Conservation (phyloP, 148 eudicot genomes). For the Selenicereus undatus region DNA sequence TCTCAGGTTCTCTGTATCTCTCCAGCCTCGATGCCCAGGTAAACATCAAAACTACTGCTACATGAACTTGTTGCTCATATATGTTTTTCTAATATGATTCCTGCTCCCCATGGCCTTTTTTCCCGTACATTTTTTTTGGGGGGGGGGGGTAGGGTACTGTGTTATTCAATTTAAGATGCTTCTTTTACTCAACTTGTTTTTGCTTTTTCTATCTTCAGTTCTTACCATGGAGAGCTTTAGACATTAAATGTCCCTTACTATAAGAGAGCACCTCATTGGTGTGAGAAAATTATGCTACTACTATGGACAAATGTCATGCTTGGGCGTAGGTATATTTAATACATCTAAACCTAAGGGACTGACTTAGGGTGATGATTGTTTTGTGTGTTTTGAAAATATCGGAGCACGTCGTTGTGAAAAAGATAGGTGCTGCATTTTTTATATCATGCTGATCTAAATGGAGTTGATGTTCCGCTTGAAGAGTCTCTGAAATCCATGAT, state of each 20-base stretch:
- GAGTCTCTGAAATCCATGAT: neutral
- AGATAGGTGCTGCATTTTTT: neutral
- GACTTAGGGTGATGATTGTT: neutral
- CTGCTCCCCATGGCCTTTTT: neutral
- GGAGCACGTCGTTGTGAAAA: neutral
- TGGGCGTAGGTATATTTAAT: neutral
- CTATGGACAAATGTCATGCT: neutral
- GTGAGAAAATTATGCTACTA: neutral
- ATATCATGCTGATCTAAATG: neutral
- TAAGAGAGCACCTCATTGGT: neutral
- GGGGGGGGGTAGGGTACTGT: neutral
- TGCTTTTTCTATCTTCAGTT: neutral
- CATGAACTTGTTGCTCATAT: neutral
- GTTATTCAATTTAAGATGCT: neutral
- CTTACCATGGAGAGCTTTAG: neutral
- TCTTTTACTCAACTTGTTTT: neutral
- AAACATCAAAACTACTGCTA: conserved; percentile 18
- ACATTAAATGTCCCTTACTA: neutral
- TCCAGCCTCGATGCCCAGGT: conserved; percentile 98
- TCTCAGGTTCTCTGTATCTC: conserved; percentile 74
- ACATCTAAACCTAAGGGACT: neutral
- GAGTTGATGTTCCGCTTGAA: neutral
- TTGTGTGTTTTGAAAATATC: neutral
- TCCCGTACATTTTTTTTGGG: too few species aligned
- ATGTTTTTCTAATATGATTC: neutral